Conservation (phyloP, 140 eudicot species). For the Ambrosia hybrid region DNA sequence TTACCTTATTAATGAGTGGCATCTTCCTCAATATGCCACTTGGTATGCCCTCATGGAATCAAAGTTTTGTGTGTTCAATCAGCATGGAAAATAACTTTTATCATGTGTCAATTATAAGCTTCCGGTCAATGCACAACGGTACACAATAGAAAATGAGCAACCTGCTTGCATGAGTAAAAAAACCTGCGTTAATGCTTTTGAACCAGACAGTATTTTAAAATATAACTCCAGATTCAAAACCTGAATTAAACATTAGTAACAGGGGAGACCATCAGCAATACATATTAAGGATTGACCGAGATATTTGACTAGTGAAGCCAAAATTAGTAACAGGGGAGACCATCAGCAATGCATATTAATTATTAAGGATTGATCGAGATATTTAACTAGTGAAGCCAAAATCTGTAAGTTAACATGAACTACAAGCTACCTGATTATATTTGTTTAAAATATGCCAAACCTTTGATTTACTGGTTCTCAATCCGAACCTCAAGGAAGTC, state of each 20-base stretch:
- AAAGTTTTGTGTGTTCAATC: background rate
- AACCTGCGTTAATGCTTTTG: constrained; percentile 8
- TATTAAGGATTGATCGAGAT: background rate
- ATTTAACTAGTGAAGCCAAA: background rate
- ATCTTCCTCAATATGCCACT: constrained; percentile 4
- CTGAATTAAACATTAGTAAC: background rate
- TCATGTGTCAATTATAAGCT: background rate
- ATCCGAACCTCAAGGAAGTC: constrained; percentile 5
- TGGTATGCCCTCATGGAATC: background rate
- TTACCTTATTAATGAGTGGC: constrained; percentile 14
- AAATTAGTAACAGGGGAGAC: background rate
- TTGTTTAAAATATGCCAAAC: background rate
- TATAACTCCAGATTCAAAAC: background rate
- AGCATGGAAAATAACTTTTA: background rate
- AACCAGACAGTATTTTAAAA: background rate
- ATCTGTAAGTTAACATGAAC: constrained; percentile 19
- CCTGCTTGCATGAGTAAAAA: background rate
- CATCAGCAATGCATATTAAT: background rate
- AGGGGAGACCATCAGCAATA: background rate
- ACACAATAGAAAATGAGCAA: background rate
- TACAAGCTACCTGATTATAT: background rate
- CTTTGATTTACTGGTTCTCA: background rate
- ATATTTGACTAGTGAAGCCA: background rate
- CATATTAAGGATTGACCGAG: background rate
- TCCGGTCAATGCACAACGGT: background rate